Evolutionary conservation across 306 rosid genomes (phyloP).

Genomic region (Vachellia pachyceras): DNA sequence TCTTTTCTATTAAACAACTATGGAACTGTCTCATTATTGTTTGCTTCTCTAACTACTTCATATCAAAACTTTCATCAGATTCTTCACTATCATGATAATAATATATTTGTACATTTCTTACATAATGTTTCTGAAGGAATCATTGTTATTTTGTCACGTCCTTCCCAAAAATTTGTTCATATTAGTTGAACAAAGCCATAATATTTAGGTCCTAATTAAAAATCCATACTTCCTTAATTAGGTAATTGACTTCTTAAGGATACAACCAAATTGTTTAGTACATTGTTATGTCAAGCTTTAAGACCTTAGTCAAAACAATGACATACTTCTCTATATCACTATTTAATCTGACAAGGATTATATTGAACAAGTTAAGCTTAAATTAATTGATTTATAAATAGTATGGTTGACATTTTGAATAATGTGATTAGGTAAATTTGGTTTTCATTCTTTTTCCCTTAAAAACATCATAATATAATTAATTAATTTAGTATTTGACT

Average conservation of each 20-base stretch:
- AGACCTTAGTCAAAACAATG: slow-evolving; percentile 43
- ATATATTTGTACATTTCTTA: background rate
- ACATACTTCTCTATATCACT: slow-evolving; percentile 23
- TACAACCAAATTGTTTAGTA: slow-evolving; percentile 25
- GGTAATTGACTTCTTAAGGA: slow-evolving; percentile 2
- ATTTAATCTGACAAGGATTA: slow-evolving; percentile 37
- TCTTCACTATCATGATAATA: background rate
- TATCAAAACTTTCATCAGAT: background rate
- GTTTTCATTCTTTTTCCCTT: background rate
- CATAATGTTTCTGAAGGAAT: background rate
- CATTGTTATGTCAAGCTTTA: slow-evolving; percentile 22
- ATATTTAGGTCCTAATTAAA: background rate
- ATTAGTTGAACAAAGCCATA: background rate
- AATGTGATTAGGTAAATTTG: background rate
- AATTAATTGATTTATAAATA: slow-evolving; percentile 12
- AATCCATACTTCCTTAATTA: background rate
- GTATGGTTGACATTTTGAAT: slow-evolving; percentile 31
- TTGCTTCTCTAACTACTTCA: background rate
- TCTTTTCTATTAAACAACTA: background rate
- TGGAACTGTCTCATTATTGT: background rate
- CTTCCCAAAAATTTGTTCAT: background rate
- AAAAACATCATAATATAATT: background rate
- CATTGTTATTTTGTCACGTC: background rate
- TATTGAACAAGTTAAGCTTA: slow-evolving; percentile 34
- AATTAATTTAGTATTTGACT: background rate